A percentile compares a stretch with the other conserved stretches of the same genome.
phyloP scores from a whole-genome alignment of 2,329 filamentous ascomycete genomes.

The Fusarium chuoi region DNA sequence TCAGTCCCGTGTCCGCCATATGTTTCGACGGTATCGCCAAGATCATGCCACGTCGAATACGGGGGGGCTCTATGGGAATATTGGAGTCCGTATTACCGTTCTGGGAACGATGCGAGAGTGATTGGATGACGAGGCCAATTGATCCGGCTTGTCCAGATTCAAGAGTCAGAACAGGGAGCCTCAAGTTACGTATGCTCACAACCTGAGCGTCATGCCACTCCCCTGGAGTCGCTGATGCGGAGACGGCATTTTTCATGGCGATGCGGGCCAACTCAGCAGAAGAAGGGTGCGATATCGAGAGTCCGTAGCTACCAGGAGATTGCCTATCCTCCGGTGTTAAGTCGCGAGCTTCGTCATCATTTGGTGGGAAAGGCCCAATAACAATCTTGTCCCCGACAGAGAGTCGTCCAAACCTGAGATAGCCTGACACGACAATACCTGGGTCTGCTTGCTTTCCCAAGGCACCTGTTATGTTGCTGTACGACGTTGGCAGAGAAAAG shows the following conservation, averaged over 20 bases:
- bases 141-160: constrained; percentile 88
- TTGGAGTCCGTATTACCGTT: constrained; percentile 4
- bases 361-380: constrained; percentile 79
- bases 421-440: constrained; percentile 84
- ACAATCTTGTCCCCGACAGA: constrained; percentile 81
- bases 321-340: constrained; percentile 58
- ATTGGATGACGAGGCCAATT: constrained; percentile 77
- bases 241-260: constrained; percentile 63
- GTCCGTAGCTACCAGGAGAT: constrained; percentile 58
- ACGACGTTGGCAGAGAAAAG: constrained; percentile 77
- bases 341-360: constrained; percentile 58
- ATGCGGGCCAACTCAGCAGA: constrained; percentile 64
- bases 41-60: constrained; percentile 84
- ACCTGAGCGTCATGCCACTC: constrained; percentile 86
- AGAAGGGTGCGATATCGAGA: constrained; percentile 64
- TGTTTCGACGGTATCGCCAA: constrained; percentile 71
- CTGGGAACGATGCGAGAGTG: constrained; percentile 24
- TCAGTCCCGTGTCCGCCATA: constrained; percentile 65
- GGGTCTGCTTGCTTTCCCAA: constrained; percentile 49
- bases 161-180: constrained; percentile 81
- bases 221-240: constrained; percentile 63
- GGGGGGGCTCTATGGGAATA: constrained; percentile 46
- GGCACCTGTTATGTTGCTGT: constrained; percentile 46
- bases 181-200: constrained; percentile 87
- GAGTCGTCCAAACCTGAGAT: constrained; percentile 81